Evolutionary conservation across 2,329 filamentous ascomycete genomes (phyloP).

Genomic region (Colletotrichum gigasporum): DNA sequence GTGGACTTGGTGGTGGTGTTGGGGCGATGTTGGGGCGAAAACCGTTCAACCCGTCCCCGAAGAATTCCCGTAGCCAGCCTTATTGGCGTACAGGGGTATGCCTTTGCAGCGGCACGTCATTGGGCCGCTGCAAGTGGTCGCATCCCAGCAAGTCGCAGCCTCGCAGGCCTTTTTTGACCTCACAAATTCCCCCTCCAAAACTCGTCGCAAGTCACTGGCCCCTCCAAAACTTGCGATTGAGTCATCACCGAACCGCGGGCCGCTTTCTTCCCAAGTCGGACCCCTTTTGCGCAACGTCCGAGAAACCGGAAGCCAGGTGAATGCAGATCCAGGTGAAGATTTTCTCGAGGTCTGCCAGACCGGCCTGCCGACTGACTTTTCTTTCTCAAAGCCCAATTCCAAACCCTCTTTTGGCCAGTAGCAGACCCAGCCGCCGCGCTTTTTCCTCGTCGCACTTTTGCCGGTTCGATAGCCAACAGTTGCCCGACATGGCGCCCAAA

Average conservation of each 20-base stretch:
- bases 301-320: constrained; percentile 30
- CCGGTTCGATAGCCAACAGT: constrained; percentile 7
- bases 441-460: constrained; percentile 12
- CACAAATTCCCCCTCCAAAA: constrained; percentile 28
- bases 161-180: constrained; percentile 31
- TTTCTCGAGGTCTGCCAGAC: constrained; percentile 33
- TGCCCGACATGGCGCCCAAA: constrained; percentile 48
- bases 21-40: too few relatives aligned
- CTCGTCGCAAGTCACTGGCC: constrained; percentile 26
- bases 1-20: too few relatives aligned
- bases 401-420: constrained; percentile 23
- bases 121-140: constrained; percentile 5
- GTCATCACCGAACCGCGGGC: constrained; percentile 26
- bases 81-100: constrained; percentile 12
- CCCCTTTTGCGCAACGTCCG: constrained; percentile 21
- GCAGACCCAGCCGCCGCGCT: constrained; percentile 14
- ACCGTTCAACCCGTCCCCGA: too few relatives aligned
- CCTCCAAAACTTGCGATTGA: constrained; percentile 31
- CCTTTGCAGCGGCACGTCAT: not conserved
- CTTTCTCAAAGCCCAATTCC: constrained; percentile 27
- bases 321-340: constrained; percentile 29
- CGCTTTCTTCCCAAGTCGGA: constrained; percentile 25
- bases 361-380: constrained; percentile 32
- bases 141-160: constrained; percentile 25
- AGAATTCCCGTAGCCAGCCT: constrained; percentile 8